Evolutionary conservation across 768 basidiomycete genomes (phyloP), one percentile per base, ranked within the genome.

Genomic region (Suillus ampliporus): DNA sequence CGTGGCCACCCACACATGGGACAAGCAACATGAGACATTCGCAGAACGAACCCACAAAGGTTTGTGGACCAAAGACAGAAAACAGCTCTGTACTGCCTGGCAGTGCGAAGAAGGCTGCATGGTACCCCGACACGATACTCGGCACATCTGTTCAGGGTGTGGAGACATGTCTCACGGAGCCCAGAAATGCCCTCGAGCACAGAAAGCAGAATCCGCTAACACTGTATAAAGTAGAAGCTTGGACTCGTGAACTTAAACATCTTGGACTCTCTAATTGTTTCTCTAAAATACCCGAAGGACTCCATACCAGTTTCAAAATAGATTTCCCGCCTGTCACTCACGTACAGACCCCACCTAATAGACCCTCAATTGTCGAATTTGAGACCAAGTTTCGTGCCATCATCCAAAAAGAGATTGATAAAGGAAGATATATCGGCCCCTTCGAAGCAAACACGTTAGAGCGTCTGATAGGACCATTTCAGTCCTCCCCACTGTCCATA

Each of bases 111-210:
- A 28, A 14, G 72, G 77, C 0, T 82, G 80, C 65, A 35, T 17
- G 5, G 60, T 51, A 23, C 64, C 58, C 9, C 14, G 5, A 0
- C 73, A 77, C 68, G 51, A 66, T 26, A 19, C 60, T 17, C 43
- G 57, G 0, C 82, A 83, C 69, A 59, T 72, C 11, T 83, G 81
- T 70, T 81, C 80, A 0, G 80, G 82, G 8, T 82, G 82, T 53
- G 76, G 78, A 35, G 47, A 60, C 0, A 10, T 63, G 23, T 28
- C 44, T 48, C 80, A 83, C 57, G 76, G 82, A 35, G 62, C 67
- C 47, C 54, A 57, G 3, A 4, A 26, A 0, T 65, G 64, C 59
- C 58, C 65, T 60, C 40, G 26, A 6, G 52, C 62, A 13, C 60
- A 68, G 62, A 52, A 51, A 35, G 21, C 26, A 13, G 11, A 6